Percentiles rank a stretch among this genome's conserved stretches.
Evolutionary conservation across 805 yeast species (phyloP).

Genomic region (Myxozyma vanderwaltii): DNA sequence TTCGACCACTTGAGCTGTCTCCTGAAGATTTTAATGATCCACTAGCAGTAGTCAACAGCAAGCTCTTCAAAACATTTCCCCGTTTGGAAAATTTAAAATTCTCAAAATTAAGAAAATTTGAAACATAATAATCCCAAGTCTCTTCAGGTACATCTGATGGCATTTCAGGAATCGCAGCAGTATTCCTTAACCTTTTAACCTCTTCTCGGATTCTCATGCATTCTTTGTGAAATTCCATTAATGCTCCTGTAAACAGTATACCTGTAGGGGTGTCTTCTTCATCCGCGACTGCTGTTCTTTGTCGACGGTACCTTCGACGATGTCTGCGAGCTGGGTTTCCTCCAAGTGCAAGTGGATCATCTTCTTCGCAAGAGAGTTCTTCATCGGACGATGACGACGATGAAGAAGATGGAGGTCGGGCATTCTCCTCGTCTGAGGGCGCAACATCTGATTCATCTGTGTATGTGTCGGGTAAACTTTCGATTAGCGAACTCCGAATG

Average conservation of each 20-base stretch:
- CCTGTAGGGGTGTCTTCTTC: constrained; percentile 26
- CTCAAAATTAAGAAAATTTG: constrained; percentile 17
- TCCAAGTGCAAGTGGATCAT: constrained; percentile 2
- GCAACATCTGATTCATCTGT: constrained; percentile 15
- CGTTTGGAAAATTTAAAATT: constrained; percentile 21
- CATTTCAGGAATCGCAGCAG: constrained; percentile 30
- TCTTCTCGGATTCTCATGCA: constrained; percentile 31
- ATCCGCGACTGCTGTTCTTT: neutral
- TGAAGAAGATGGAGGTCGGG: neutral
- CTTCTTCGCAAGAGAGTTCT: constrained; percentile 4
- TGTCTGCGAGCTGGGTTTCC: neutral
- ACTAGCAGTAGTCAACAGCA: constrained; percentile 10
- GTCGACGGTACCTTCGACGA: constrained; percentile 1
- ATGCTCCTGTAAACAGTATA: constrained; percentile 12
- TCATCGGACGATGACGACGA: neutral
- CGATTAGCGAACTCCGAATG: neutral
- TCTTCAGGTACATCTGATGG: constrained; percentile 30
- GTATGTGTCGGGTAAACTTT: constrained; percentile 16
- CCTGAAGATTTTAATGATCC: neutral
- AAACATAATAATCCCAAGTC: constrained; percentile 29
- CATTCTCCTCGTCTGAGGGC: constrained; percentile 10
- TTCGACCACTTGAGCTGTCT: constrained; percentile 10
- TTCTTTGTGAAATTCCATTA: constrained; percentile 26
- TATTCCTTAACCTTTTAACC: constrained; percentile 17
- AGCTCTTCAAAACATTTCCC: constrained; percentile 16